These are phyloP conservation scores for Jackrogersella multiformis DNA, from an alignment of 495 filamentous ascomycete genomes.

Conservation along the genomic window DNA sequence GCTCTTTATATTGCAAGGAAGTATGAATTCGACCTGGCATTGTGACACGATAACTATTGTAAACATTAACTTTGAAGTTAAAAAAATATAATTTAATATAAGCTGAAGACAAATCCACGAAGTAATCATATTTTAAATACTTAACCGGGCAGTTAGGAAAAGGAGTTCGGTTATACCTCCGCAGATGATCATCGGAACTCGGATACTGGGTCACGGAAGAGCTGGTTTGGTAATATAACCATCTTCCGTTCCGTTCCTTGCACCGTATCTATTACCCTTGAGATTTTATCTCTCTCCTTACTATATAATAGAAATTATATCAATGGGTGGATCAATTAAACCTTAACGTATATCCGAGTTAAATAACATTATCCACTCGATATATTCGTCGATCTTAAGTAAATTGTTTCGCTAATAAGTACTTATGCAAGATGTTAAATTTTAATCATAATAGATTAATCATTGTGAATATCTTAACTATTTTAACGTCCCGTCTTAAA, in stretches of 20 bases:
- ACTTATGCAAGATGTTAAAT: too few species aligned
- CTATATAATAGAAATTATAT: too few species aligned
- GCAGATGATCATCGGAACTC: constrained; percentile 22
- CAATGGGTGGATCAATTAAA: too few species aligned
- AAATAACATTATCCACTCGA: too few species aligned
- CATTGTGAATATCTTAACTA: too few species aligned
- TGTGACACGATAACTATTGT: not conserved
- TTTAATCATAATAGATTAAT: too few species aligned
- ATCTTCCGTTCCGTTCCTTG: not conserved
- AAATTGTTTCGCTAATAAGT: too few species aligned
- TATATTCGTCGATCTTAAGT: too few species aligned
- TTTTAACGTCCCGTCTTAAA: too few species aligned
- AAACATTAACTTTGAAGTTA: not conserved
- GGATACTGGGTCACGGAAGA: constrained; percentile 36
- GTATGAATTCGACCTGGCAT: constrained; percentile 29
- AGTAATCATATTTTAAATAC: constrained; percentile 10
- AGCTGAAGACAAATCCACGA: not conserved
- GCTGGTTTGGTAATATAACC: constrained; percentile 1
- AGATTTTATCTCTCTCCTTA: too few species aligned
- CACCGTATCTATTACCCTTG: too few species aligned
- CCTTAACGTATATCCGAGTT: too few species aligned
- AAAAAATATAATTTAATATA: not conserved
- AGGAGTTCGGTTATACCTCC: constrained; percentile 5
- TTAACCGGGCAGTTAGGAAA: not conserved
- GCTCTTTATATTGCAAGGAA: not conserved